phyloP scores from a whole-genome alignment of 202 grass and related monocot genomes.

The Carex arenaria region DNA sequence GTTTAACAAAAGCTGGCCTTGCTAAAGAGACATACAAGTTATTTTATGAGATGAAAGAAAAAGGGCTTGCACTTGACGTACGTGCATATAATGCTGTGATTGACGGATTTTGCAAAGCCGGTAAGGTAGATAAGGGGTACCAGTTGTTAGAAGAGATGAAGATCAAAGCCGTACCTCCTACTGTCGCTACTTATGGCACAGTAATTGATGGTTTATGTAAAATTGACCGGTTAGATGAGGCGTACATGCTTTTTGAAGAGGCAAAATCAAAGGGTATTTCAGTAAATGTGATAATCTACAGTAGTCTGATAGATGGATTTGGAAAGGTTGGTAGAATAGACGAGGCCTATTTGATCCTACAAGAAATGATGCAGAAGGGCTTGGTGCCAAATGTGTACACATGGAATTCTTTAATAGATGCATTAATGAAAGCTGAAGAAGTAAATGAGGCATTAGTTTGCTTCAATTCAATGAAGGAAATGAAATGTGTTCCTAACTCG shows the following conservation, averaged over 20 bases:
- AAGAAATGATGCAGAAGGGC: constrained; percentile 98
- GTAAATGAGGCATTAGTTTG: constrained; percentile 88
- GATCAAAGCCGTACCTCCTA: constrained; percentile 50
- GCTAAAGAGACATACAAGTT: constrained; percentile 91
- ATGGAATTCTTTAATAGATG: constrained; percentile 88
- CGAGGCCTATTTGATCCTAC: constrained; percentile 91
- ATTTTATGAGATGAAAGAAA: constrained; percentile 87
- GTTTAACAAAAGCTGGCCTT: constrained; percentile 82
- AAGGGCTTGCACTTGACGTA: constrained; percentile 67
- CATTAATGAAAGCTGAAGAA: constrained; percentile 91
- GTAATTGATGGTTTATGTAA: constrained; percentile 90
- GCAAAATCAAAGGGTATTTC: constrained; percentile 75
- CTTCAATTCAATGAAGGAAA: constrained; percentile 94
- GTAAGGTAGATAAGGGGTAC: constrained; percentile 88
- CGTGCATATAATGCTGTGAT: constrained; percentile 79
- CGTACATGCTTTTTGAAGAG: constrained; percentile 98
- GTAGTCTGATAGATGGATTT: constrained; percentile 90
- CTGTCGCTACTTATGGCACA: constrained; percentile 78
- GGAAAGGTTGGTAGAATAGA: constrained; percentile 95
- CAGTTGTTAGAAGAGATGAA: constrained; percentile 94
- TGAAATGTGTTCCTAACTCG: constrained; percentile 70
- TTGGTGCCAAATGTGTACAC: constrained; percentile 84
- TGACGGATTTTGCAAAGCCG: constrained; percentile 90
- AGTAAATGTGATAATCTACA: constrained; percentile 86
- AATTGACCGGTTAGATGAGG: constrained; percentile 94